Conservation (phyloP, 208 protist genomes). For the Novymonas esmeraldas region DNA sequence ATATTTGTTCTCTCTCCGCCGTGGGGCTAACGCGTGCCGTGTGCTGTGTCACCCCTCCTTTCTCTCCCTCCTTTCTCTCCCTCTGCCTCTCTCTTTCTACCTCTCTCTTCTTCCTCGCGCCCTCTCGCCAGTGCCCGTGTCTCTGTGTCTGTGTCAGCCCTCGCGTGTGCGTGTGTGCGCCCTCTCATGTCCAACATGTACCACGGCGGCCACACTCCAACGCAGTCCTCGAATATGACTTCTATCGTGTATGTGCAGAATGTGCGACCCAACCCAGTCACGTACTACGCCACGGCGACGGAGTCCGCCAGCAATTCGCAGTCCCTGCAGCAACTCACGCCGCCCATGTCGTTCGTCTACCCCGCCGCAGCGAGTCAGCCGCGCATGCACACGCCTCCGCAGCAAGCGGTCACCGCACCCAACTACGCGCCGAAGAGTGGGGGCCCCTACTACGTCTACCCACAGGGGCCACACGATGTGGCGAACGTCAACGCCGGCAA, state of each 20-base stretch:
- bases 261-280: neutral
- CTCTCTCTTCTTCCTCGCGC: constrained; percentile 7
- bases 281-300: constrained; percentile 14
- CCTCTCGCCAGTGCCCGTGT: too few relatives aligned
- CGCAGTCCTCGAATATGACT: constrained; percentile 14
- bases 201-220: neutral
- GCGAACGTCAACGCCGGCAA: constrained; percentile 7
- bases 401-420: constrained; percentile 2
- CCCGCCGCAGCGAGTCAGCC: neutral
- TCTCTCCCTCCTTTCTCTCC: neutral
- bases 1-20: too few relatives aligned
- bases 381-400: neutral
- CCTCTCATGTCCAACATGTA: constrained; percentile 2
- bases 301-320: neutral
- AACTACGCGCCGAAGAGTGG: neutral
- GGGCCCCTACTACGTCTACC: constrained; percentile 16
- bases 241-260: constrained; percentile 26
- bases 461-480: constrained; percentile 4
- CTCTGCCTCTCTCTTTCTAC: neutral
- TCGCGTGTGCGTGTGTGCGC: too few relatives aligned
- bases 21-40: too few relatives aligned
- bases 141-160: neutral
- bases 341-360: constrained; percentile 16
- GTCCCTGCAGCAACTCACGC: constrained; percentile 2
- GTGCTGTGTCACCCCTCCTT: constrained; percentile 8